Evolutionary conservation across 2,329 filamentous ascomycete genomes (phyloP).

Genomic region (Aquanectria penicillioides): DNA sequence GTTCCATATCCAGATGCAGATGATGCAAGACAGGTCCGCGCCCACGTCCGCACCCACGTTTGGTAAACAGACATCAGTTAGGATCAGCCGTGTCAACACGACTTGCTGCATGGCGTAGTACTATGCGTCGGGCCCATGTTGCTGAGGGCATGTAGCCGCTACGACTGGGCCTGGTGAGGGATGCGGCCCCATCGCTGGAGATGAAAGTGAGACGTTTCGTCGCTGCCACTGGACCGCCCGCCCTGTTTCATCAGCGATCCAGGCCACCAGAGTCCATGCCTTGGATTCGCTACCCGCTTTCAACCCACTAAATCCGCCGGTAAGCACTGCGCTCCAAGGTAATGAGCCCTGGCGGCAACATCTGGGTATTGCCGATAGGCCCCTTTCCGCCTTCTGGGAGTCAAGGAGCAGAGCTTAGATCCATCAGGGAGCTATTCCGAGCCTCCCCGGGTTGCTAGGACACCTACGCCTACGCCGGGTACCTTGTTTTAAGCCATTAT

Average conservation of each 20-base stretch:
- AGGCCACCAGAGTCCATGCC: constrained; percentile 2
- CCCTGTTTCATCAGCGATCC: constrained; percentile 35
- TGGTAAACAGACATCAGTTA: no score
- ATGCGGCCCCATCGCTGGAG: constrained; percentile 6
- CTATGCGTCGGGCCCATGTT: constrained; percentile 2
- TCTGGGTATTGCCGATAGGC: no score
- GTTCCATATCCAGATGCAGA: background rate
- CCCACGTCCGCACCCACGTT: background rate
- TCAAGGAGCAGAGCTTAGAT: no score
- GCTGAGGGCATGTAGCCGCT: constrained; percentile 1
- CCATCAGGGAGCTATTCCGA: no score
- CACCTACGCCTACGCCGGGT: no score
- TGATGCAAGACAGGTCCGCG: background rate
- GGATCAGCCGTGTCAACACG: constrained; percentile 5
- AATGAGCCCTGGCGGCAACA: background rate
- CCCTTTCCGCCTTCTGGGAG: no score
- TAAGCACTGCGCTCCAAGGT: background rate
- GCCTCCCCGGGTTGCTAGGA: no score
- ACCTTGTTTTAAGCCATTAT: no score
- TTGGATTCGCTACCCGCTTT: constrained; percentile 17
- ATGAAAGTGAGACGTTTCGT: constrained; percentile 40
- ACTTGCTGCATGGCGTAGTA: background rate
- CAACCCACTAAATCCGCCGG: background rate
- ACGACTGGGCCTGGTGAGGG: background rate
- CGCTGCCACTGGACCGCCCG: constrained; percentile 22